phyloP scores from a whole-genome alignment of 1,284 basidiomycete species.

The Cryptococcus jaspeensis region DNA sequence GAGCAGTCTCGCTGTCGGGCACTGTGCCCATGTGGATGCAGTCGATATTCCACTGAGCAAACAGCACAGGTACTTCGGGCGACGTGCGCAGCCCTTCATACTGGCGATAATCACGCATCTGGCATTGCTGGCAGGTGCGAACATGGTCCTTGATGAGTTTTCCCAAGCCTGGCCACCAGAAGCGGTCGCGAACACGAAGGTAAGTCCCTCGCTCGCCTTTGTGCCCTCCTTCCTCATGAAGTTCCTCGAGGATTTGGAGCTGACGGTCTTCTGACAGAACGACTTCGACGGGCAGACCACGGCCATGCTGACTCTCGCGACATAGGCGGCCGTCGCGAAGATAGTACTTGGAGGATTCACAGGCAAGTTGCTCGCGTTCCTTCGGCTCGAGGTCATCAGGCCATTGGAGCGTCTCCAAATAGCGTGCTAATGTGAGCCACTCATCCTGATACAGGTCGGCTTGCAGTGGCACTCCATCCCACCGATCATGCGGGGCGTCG shows the following conservation, averaged over 20 bases:
- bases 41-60: constrained; percentile 4
- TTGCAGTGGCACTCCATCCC: background rate
- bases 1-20: background rate
- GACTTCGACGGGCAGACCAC: background rate
- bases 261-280: no score
- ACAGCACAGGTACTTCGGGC: background rate
- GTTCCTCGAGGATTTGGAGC: background rate
- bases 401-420: background rate
- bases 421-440: background rate
- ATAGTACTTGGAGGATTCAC: background rate
- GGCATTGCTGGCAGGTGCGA: background rate
- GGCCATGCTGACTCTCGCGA: background rate
- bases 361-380: background rate
- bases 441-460: background rate
- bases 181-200: background rate
- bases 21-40: constrained; percentile 6
- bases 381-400: background rate
- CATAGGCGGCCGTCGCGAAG: background rate
- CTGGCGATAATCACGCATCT: background rate
- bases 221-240: background rate
- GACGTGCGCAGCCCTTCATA: background rate
- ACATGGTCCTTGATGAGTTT: background rate
- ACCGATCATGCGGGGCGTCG: background rate
- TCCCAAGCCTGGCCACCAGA: background rate
- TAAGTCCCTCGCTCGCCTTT: background rate